Base-by-base conservation (phyloP, 129 eudicot species). In the Arctium lappa region DNA sequence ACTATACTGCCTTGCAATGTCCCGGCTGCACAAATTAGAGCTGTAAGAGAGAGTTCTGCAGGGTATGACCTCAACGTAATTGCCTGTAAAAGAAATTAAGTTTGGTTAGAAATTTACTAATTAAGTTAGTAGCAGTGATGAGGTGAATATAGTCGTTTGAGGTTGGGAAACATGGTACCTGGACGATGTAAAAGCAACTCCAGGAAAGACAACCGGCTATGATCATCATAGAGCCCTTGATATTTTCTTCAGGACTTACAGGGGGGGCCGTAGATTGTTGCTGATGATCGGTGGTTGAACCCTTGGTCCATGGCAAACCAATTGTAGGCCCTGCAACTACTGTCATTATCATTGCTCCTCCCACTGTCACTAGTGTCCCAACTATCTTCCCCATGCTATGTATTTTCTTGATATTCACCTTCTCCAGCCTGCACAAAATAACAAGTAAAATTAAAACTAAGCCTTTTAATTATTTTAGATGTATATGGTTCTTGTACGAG, bases 291-390 rank as follows among this genome's bases (percentile, higher is more conserved):
- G 69, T 75, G 68, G 73, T 18, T 63, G 86, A 62, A 30, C 72
- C 86, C 81, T 86, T 86, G 63, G 83, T 86, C 95, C 93, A 86
- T 36, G 92, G 96, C 76, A 89, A 78, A 8, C 69, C 79, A 16
- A 92, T 83, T 27, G 85, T 78, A 16, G 92, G 89, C 12, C 97
- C 97, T n/a, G 38, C 86, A n/a, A 90, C 75, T 9, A 92, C 72
- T 1, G 94, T 92, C 93, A 92, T 92, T 56, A 90, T 90, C 97
- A 92, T 90, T 9, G 94, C 97, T 10, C 97, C 97, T 13, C 92
- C 94, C 9, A 92, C 83, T 0, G 94, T 90, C 27, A 89, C 91
- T 40, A 90, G 31, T 48, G 94, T 92, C 78, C 97, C 97, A 30
- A 84, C 63, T 11, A 92, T 83, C 86, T 92, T 92, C 50, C 89